Evolutionary conservation across 2,329 filamentous ascomycete species (phyloP).

Genomic region (Scytalidium sp.): DNA sequence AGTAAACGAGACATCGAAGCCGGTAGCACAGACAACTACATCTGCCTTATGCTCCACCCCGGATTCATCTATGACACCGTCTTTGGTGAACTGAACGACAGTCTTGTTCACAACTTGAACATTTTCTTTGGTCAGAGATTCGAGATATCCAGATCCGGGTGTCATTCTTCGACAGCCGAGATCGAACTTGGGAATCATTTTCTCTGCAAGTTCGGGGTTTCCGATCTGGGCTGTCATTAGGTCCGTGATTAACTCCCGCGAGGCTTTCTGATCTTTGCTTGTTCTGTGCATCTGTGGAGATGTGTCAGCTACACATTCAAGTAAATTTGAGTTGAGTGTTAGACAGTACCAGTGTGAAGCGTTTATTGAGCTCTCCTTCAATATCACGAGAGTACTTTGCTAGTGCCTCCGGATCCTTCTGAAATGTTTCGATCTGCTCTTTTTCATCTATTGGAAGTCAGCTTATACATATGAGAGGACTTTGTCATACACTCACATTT

Average conservation of each 20-base stretch:
- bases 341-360: conserved; percentile 21
- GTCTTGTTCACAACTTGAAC: conserved; percentile 14
- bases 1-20: conserved; percentile 27
- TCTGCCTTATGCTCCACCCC: conserved; percentile 29
- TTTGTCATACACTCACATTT: conserved; percentile 5
- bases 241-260: conserved; percentile 9
- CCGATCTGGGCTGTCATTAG: conserved; percentile 14
- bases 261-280: conserved; percentile 14
- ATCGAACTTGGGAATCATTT: conserved; percentile 22
- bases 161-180: conserved; percentile 40
- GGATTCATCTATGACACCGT: conserved; percentile 29
- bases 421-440: conserved; percentile 15
- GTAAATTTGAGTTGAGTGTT: background rate
- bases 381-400: conserved; percentile 14
- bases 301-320: background rate
- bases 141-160: conserved; percentile 39
- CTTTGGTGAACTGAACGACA: conserved; percentile 28
- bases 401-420: conserved; percentile 17
- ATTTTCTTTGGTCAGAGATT: conserved; percentile 37
- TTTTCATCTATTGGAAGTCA: conserved; percentile 8
- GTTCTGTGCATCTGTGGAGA: conserved; percentile 11
- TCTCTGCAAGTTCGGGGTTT: conserved; percentile 9
- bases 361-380: conserved; percentile 22
- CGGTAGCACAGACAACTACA: conserved; percentile 31
- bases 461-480: background rate